Evolutionary conservation across 345 rosid species (phyloP), one percentile per base, ranked within the genome.

Genomic region (Populus simonii): DNA sequence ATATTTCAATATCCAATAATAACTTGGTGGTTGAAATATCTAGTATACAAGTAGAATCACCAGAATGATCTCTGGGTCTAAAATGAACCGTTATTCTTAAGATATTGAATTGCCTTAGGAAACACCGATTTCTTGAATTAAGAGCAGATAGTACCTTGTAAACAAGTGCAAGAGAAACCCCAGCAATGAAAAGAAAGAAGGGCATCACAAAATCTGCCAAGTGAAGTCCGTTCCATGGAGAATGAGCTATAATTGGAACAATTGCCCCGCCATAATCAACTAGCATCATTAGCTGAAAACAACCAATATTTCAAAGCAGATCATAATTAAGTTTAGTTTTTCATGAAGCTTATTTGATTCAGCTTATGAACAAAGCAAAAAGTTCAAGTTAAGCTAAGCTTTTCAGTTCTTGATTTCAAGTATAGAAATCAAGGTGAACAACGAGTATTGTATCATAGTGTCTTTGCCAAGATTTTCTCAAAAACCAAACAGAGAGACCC

Each of bases 151-250:
- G 57, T 73, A 87, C 89, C 88, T 81, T 87, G 73, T 87, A 83
- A 75, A 81, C 83, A 69, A 87, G 85, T 5, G 89, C 89, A 15
- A 81, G 85, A 78, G 88, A 87, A 41, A 85, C 82, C 15, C 88
- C 89, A 61, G 83, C 80, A n/a, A 79, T n/a, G 49, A 85, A 85
- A 49, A 87, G 88, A 71, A 87, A 87, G 70, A 85, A 87, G 1
- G 89, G 89, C 88, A 87, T 85, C 45, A 87, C 89, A 74, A 85
- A 79, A 81, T 87, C 89, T 17, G 89, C 89, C 79, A 87, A 70
- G 47, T 47, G 86, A 61, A 83, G 84, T 6, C 88, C 89, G 20
- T 85, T 82, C 89, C 89, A 85, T 0, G 89, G 88, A 47, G 88
- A 81, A 75, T 87, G 89, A 69, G 82, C 86, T 57, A 85, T 79